Base-by-base conservation (phyloP, 2,329 filamentous ascomycete species). In the Beauveria scarabaeidicola region DNA sequence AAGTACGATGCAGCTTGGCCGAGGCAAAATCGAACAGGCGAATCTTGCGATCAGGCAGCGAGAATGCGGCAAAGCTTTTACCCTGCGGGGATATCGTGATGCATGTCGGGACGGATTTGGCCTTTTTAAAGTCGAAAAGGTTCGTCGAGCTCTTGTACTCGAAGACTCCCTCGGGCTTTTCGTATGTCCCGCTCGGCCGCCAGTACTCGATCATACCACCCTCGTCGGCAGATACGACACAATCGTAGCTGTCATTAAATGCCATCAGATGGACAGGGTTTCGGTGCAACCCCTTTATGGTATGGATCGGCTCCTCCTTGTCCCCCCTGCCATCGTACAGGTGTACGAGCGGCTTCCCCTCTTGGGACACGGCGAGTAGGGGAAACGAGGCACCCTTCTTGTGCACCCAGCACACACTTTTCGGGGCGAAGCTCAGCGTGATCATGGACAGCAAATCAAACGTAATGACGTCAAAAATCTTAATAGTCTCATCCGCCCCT, bases 171-270 rank as follows among this genome's bases (percentile, higher is more conserved):
- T 91, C 87, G 0, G 94, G 94, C 73, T 97, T 97, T 68, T 96
- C 91, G 71, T 91, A 97, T 43, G 78, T 85, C 2, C 84, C 86
- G 63, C 82, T 83, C 0, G 94, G 91, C 61, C 84, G 83, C 94
- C 94, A 99, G 75, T 99, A 99, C 73, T 99, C 94, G 10, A 99
- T 71, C 93, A 97, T 97, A 25, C 94, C 93, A 58, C 84, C 84
- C 65, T 93, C 86, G 65, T 99, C 95, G 0, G 87, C 87, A 1
- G 94, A 97, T 7, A 97, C 77, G 1, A 96, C 92, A 69, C 94
- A 99, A 73, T 97, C 88, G 69, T 87, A 96, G 5, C 81, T 76
- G 69, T 91, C 86, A 72, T 97, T 99, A 77, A 91, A 99, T 0
- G 86, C 86, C 83, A 99, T 93, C 25, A 95, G 75, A 29, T 87